Conservation (phyloP, 2,329 filamentous ascomycete species). For the Colletotrichum scovillei region DNA sequence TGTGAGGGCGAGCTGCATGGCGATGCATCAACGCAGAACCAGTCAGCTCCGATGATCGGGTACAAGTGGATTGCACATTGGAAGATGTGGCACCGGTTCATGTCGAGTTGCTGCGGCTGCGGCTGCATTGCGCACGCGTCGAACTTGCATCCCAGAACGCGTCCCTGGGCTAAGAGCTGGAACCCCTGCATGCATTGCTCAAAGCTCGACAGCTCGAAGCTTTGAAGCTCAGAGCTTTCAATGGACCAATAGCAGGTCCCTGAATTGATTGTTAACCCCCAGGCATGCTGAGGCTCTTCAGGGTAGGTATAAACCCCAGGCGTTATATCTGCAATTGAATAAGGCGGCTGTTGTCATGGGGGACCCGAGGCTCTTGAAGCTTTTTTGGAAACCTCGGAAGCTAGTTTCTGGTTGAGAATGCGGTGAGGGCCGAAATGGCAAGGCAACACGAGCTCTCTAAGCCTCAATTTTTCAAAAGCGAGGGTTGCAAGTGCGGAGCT, state of each 20-base stretch:
- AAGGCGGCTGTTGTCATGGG: conserved; percentile 29
- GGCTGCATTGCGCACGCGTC: conserved; percentile 27
- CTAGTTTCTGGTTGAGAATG: conserved; percentile 24
- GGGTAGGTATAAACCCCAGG: background rate
- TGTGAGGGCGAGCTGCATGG: background rate
- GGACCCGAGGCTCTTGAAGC: conserved; percentile 22
- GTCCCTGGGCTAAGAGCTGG: conserved; percentile 20
- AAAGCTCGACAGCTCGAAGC: conserved; percentile 1
- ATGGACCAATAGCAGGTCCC: background rate
- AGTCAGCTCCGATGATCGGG: background rate
- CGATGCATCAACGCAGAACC: background rate
- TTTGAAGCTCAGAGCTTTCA: background rate
- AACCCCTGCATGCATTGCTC: conserved; percentile 27
- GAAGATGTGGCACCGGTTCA: conserved; percentile 14
- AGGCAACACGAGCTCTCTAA: conserved; percentile 4
- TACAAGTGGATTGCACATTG: background rate
- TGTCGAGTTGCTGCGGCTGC: conserved; percentile 12
- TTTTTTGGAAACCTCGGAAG: background rate
- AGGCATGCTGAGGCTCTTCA: background rate
- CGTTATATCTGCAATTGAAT: background rate
- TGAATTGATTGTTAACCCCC: background rate
- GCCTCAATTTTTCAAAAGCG: background rate
- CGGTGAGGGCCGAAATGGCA: conserved; percentile 4
- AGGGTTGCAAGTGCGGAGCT: background rate
- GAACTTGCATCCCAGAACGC: conserved; percentile 27